Evolutionary conservation across 306 rosid genomes (phyloP), one percentile per base, ranked within the genome.

Genomic region (Vicia sativa): DNA sequence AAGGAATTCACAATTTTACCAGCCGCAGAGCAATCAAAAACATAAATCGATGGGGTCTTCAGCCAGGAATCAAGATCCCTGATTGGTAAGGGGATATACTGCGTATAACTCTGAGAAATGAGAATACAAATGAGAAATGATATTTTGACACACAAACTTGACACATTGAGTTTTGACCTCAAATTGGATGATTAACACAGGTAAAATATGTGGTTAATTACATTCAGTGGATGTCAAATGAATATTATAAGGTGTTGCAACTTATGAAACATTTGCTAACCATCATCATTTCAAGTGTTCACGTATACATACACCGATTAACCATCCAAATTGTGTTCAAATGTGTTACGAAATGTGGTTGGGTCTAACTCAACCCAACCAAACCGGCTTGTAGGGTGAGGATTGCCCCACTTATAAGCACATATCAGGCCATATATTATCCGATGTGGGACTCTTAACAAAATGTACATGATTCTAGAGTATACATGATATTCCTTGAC

Each of bases 11-110:
- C 80, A 79, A 95, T 84, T 86, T 85, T 62, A 72, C 97, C 97
- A 74, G 97, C 97, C 19, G 91, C 97, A 79, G 99, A 88, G 83
- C 99, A 95, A 80, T 95, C 99, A 77, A 95, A 87, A 62, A 91
- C 97, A 74, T 95, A 95, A 72, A 95, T 95, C 25, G 99, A 95
- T 65, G 99, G 97, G 15, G 99, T 91, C 90, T 82, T 95, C 92
- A 95, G 75, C 99, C 99, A 95, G 62, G 97, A 95, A 78, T 95
- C 96, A 53, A 95, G 96, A 50, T 95, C 97, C 46, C 77, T 81
- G 62, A 91, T 83, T 65, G 95, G 96, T 78, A 95, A 80, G 53
- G 99, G 99, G 56, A 95, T 91, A 67, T 95, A 95, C 72, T 95
- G 99, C 2, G 99, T 91, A 81, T 95, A 95, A 73, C 99, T 95